Base-by-base conservation (phyloP, 2,329 filamentous ascomycete species). In the Cladosporium halotolerans region DNA sequence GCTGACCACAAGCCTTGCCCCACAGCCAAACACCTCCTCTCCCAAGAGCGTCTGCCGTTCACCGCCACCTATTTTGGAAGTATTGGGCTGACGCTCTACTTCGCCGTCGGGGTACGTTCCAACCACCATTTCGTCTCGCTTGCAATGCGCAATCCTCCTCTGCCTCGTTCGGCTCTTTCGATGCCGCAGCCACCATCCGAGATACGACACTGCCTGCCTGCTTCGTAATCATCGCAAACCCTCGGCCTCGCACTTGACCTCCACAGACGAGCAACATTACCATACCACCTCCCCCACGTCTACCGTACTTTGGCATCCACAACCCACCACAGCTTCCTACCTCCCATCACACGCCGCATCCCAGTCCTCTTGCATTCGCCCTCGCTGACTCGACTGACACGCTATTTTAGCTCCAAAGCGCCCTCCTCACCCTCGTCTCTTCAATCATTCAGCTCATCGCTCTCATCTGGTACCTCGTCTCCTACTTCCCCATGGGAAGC, bases 401-500 rank as follows among this genome's bases (percentile, higher is more conserved):
- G 8, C 40, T 31, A 18, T 51, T 28, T 44, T 51, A 96, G 90
- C 83, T 95, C 60, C 86, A 86, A 68, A 92, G 80, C 68, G 90
- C 88, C 39, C 73, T 95, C 57, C 81, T 97, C 59, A 97, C 93
- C 13, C 77, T 97, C 52, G 75, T 96, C 58, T 87, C 90, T 18
- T 84, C 89, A 57, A 79, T 96, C 56, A 75, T 91, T 62, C 93
- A 99, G 70, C 78, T 97, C 52, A 84, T 85, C 50, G 88, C 86
- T 58, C 76, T 97, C 59, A 60, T 89, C 44, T 97, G 92, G 92
- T 97, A 97, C 73, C 79, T 96, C 44, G 84, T 97, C 70, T 95
- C 89, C 73, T 99, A 99, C 72, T 97, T 97, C 66, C 93, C 93
- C 23, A 96, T 97, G 91, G 93, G 93, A 39, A 88, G 88, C 54